Percentiles rank a stretch among this genome's conserved stretches.
Conservation (phyloP, 208 protist species). For the Porcisia deanei region DNA sequence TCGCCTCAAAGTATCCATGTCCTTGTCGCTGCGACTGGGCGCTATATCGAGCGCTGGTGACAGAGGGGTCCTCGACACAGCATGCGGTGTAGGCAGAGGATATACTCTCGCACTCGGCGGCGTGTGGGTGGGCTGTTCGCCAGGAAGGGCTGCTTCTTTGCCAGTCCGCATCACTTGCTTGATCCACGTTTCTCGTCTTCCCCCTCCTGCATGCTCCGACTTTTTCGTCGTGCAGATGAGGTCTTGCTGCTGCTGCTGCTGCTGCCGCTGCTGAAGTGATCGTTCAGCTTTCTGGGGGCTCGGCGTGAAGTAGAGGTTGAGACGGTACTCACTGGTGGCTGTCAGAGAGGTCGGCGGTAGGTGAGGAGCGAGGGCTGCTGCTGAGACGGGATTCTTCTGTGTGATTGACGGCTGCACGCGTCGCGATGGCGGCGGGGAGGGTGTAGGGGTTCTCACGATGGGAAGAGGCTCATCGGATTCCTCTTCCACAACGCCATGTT, state of each 20-base stretch:
- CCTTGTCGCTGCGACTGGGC: neutral
- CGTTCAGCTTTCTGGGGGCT: neutral
- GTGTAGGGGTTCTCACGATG: neutral
- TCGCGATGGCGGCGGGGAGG: neutral
- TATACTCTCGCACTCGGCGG: neutral
- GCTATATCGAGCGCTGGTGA: neutral
- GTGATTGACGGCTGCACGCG: neutral
- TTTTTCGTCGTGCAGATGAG: neutral
- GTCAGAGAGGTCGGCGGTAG: neutral
- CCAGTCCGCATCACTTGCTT: neutral
- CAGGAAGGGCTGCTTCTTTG: neutral
- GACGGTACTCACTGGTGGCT: conserved; percentile 11
- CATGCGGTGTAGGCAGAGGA: neutral
- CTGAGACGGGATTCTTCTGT: too few species aligned
- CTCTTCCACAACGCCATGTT: neutral
- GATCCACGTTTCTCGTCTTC: neutral
- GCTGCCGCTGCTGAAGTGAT: neutral
- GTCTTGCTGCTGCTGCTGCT: conserved; percentile 5
- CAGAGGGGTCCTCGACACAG: neutral
- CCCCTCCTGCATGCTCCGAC: neutral
- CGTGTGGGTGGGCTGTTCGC: neutral
- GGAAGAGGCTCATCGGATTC: neutral
- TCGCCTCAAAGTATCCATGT: too few species aligned
- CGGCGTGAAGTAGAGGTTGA: conserved; percentile 14
- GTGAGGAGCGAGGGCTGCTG: neutral